Conservation (phyloP, 1,284 basidiomycete genomes). For the Microbotryum saponariae region DNA sequence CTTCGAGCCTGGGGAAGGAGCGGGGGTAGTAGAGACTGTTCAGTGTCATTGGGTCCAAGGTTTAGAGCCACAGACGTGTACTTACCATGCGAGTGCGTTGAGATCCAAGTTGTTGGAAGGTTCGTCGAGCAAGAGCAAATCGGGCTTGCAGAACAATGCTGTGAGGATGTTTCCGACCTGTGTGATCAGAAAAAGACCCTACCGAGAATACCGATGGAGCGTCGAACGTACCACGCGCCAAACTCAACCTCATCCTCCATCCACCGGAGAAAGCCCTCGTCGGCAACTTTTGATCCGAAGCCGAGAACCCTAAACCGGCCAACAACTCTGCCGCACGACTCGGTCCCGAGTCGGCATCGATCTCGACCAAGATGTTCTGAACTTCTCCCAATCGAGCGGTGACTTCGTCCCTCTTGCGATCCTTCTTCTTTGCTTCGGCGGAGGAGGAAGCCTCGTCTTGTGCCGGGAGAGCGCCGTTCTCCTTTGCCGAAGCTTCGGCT, state of each 20-base stretch:
- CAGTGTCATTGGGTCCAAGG: slow-evolving; percentile 31
- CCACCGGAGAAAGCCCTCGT: slow-evolving; percentile 87
- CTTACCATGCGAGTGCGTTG: slow-evolving; percentile 44
- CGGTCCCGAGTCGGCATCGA: slow-evolving; percentile 96
- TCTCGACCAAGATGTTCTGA: slow-evolving; percentile 82
- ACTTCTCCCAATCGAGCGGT: slow-evolving; percentile 80
- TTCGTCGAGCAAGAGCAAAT: slow-evolving; percentile 72
- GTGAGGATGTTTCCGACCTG: slow-evolving; percentile 52
- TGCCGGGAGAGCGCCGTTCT: slow-evolving; percentile 44
- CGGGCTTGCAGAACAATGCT: slow-evolving; percentile 85
- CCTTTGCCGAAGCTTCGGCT: slow-evolving; percentile 1
- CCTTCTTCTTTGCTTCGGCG: slow-evolving; percentile 71
- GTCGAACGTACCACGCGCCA: slow-evolving; percentile 46
- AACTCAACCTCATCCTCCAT: slow-evolving; percentile 60
- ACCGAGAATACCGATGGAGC: not conserved
- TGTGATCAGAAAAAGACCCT: not conserved
- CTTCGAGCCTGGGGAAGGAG: slow-evolving; percentile 50
- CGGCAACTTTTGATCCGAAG: slow-evolving; percentile 61
- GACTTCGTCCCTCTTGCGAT: slow-evolving; percentile 69
- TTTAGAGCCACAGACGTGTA: slow-evolving; percentile 14
- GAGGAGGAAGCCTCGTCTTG: slow-evolving; percentile 43
- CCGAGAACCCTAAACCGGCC: slow-evolving; percentile 85
- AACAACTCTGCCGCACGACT: slow-evolving; percentile 82
- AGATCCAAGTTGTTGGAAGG: slow-evolving; percentile 90
- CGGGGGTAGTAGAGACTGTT: not conserved